Base-by-base conservation (phyloP, 208 protist species). In the Trypanosoma scelopori region DNA sequence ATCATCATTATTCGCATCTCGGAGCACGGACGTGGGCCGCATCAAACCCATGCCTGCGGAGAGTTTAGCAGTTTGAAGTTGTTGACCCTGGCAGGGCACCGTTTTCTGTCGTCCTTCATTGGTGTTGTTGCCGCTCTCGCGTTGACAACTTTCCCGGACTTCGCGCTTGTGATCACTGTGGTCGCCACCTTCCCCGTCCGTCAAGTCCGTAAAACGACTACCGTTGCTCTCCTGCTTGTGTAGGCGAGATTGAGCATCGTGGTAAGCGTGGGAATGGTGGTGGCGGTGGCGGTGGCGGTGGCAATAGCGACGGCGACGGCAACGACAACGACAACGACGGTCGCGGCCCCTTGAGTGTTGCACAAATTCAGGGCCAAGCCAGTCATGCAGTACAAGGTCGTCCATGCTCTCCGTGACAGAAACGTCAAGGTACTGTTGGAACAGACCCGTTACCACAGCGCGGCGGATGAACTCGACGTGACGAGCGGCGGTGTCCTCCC, bases 371-470 rank as follows among this genome's bases (percentile, higher is more conserved):
- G 53, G 25, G 9, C 56, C 57, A 13, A 91, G 69, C 77, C 77
- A 88, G 1, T 57, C 71, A 41, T 71, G 75, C 47, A 92, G 67
- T 25, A 81, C 73, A 27, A 82, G 11, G 41, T 88, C 82, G 45
- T 79, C 46, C 37, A 53, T 65, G 55, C 69, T 85, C 20, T 72
- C 52, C 18, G 78, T 73, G 5, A 89, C 82, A 5, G 52, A 37
- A 9, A 92, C 73, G 16, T 66, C 47, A 11, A 92, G 57, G 35
- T 76, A 92, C 41, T 89, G 80, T 27, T 85, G 70, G 45, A 85
- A 80, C 9, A 92, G 60, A 1, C 70, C 76, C 25, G 49, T 69
- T 25, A 92, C 68, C 12, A 89, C 58, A 1, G 74, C 4, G 11
- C 49, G 60, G 9, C 85, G 82, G 5, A 81, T 57, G 23, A 64